Conservation (phyloP, 1,139 yeast species). For the Zhuliangozyma blackwelliae region DNA sequence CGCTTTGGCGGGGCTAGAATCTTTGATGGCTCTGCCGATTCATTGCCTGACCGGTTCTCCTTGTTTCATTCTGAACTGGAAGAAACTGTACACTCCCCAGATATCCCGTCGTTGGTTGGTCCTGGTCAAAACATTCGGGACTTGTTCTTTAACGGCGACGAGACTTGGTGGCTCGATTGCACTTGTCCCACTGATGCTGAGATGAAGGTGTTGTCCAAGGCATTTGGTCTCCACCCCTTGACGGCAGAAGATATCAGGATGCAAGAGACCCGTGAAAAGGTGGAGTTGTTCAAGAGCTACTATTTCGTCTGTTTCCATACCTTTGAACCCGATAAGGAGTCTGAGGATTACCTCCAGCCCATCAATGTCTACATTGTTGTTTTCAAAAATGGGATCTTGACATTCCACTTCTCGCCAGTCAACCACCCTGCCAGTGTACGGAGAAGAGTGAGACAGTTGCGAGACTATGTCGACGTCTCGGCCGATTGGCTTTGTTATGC, state of each 20-base stretch:
- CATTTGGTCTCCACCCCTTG: conserved; percentile 80
- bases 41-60: conserved; percentile 72
- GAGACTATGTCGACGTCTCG: conserved; percentile 79
- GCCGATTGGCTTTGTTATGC: conserved; percentile 95
- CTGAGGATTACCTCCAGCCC: conserved; percentile 80
- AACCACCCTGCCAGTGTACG: conserved; percentile 81
- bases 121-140: conserved; percentile 63
- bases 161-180: conserved; percentile 75
- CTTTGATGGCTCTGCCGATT: conserved; percentile 11
- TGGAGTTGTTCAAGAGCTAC: conserved; percentile 66
- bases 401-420: conserved; percentile 81
- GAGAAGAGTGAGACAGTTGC: conserved; percentile 80
- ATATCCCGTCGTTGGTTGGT: conserved; percentile 66
- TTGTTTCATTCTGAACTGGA: conserved; percentile 79
- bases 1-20: conserved; percentile 11
- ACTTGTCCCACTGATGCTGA: conserved; percentile 65
- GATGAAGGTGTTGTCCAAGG: conserved; percentile 58
- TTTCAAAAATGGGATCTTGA: conserved; percentile 74
- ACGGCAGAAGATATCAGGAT: conserved; percentile 79
- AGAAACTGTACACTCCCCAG: conserved; percentile 87
- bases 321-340: conserved; percentile 67
- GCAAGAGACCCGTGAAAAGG: conserved; percentile 82
- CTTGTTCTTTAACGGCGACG: conserved; percentile 51
- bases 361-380: conserved; percentile 83
- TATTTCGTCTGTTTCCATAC: conserved; percentile 80